These are phyloP conservation scores for Auricularia sp. DNA, from an alignment of 768 basidiomycete species.

Conservation along the genomic window DNA sequence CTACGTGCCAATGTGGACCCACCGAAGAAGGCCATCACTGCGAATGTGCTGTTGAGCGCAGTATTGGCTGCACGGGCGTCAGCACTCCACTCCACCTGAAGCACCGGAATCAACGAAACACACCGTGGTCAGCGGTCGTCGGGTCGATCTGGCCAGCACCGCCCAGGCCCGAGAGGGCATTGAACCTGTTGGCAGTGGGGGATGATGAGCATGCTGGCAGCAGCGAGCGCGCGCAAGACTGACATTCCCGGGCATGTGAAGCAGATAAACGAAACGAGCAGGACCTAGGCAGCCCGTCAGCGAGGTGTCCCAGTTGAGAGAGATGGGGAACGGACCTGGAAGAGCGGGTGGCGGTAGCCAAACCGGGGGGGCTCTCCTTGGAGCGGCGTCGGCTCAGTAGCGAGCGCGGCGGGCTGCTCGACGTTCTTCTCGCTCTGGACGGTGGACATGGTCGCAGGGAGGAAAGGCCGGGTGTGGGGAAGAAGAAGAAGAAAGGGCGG, in stretches of 20 bases:
- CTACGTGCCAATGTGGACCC: slow-evolving; percentile 22
- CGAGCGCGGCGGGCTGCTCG: neutral
- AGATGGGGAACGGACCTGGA: neutral
- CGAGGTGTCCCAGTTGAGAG: neutral
- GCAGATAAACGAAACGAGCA: slow-evolving; percentile 25
- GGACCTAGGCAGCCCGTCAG: slow-evolving; percentile 22
- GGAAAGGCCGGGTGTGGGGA: no score
- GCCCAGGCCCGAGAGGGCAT: slow-evolving; percentile 27
- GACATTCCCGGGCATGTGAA: slow-evolving; percentile 15
- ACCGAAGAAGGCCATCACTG: slow-evolving; percentile 30
- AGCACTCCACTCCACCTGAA: no score
- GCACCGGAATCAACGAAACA: no score
- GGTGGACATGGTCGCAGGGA: neutral
- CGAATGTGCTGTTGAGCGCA: slow-evolving; percentile 34
- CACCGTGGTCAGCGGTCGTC: slow-evolving; percentile 27
- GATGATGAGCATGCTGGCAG: neutral
- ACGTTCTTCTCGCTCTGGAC: neutral
- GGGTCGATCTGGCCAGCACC: slow-evolving; percentile 32
- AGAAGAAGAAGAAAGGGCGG: no score
- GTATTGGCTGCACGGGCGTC: slow-evolving; percentile 16
- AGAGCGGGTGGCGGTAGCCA: neutral
- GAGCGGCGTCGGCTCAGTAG: neutral
- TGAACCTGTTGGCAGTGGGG: slow-evolving; percentile 28
- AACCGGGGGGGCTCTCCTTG: neutral
- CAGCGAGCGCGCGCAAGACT: neutral